A percentile compares a stretch with the other conserved stretches of the same genome.
phyloP scores from a whole-genome alignment of 1,284 basidiomycete genomes.

The Sporisorium reilianum region DNA sequence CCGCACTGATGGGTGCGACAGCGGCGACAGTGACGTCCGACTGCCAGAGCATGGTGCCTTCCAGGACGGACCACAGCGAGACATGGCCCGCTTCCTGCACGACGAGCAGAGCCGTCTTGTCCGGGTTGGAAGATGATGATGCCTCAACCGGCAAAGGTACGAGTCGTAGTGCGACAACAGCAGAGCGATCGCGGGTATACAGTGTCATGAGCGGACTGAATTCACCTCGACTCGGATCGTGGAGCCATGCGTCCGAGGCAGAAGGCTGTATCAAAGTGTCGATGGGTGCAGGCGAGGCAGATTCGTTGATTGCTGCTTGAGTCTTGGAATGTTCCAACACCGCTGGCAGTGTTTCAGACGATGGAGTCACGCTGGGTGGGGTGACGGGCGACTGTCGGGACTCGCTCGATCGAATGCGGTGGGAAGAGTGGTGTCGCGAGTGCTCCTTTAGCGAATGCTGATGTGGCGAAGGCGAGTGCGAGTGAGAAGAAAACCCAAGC shows the following conservation, averaged over 20 bases:
- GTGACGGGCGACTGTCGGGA: conserved; percentile 16
- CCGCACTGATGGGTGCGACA: conserved; percentile 3
- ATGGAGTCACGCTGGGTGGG: background rate
- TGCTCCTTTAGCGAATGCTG: conserved; percentile 7
- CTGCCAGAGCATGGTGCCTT: conserved; percentile 38
- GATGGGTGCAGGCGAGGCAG: background rate
- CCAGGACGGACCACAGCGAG: conserved; percentile 39
- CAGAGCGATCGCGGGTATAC: conserved; percentile 34
- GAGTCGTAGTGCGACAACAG: conserved; percentile 38
- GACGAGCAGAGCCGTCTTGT: conserved; percentile 26
- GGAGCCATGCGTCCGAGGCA: conserved; percentile 28
- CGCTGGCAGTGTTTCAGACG: background rate
- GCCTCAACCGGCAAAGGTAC: conserved; percentile 8
- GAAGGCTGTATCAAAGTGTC: conserved; percentile 11
- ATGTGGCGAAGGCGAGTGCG: conserved; percentile 9
- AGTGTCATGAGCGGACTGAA: conserved; percentile 33
- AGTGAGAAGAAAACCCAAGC: conserved; percentile 29
- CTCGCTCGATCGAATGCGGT: conserved; percentile 27
- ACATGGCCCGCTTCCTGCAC: conserved; percentile 47
- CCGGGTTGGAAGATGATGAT: background rate
- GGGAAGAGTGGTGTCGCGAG: conserved; percentile 17
- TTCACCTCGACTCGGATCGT: conserved; percentile 26
- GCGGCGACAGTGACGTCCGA: conserved; percentile 28
- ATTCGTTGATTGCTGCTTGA: no score
- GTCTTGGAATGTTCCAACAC: background rate